Percentiles rank a stretch among this genome's conserved stretches.
phyloP scores from a whole-genome alignment of 495 filamentous ascomycete genomes.

The Tetracladium setigerum region DNA sequence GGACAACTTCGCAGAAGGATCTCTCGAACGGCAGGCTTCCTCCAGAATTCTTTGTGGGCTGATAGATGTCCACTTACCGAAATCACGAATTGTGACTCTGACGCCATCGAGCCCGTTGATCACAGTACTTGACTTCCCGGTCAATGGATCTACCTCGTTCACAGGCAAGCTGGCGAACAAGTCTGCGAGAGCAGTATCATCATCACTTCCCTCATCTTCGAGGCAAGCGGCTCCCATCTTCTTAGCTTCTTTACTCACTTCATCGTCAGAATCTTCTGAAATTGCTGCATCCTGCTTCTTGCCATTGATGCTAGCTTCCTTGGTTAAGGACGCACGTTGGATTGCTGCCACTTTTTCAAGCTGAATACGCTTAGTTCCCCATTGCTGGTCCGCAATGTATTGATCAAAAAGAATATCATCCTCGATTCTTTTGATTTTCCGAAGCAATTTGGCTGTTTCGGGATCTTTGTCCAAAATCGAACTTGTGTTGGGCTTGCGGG shows the following conservation, averaged over 20 bases:
- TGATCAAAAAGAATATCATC: slow-evolving; percentile 83
- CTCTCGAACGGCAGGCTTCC: slow-evolving; percentile 72
- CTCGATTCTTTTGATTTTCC: slow-evolving; percentile 69
- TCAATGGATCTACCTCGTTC: slow-evolving; percentile 44
- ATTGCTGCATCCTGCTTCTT: slow-evolving; percentile 22
- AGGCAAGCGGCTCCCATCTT: slow-evolving; percentile 42
- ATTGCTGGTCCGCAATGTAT: slow-evolving; percentile 63
- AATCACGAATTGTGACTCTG: slow-evolving; percentile 61
- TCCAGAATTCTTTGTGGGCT: slow-evolving; percentile 68
- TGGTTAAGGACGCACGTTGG: slow-evolving; percentile 1
- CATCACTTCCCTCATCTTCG: slow-evolving; percentile 42
- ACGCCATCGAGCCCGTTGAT: slow-evolving; percentile 40
- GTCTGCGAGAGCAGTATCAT: slow-evolving; percentile 42
- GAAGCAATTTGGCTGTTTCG: slow-evolving; percentile 53
- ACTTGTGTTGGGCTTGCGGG: neutral
- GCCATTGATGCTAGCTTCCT: slow-evolving; percentile 28
- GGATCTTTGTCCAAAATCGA: slow-evolving; percentile 27
- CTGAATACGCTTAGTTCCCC: slow-evolving; percentile 59
- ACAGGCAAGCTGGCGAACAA: slow-evolving; percentile 66
- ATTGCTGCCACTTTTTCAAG: slow-evolving; percentile 50
- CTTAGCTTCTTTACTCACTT: slow-evolving; percentile 40
- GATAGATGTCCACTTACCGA: slow-evolving; percentile 71
- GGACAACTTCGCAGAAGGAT: slow-evolving; percentile 54
- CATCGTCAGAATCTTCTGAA: slow-evolving; percentile 32
- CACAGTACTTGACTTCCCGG: slow-evolving; percentile 43